Base-by-base conservation (phyloP, 768 basidiomycete genomes). In the Russula foetens region DNA sequence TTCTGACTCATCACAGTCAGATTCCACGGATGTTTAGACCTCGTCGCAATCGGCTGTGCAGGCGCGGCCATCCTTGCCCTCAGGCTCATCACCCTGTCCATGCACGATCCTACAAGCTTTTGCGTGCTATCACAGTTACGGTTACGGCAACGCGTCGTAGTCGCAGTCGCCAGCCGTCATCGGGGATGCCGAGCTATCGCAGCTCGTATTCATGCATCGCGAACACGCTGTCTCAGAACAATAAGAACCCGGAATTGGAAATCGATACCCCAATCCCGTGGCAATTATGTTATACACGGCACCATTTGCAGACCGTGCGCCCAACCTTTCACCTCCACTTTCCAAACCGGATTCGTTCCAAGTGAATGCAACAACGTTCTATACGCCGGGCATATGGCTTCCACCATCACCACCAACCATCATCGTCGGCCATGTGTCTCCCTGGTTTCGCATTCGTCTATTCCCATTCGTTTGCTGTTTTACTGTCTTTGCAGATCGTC, bases 321-420 rank as follows among this genome's bases (percentile, higher is more conserved):
- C 60, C 63, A 21, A 68, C 35, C 14, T 53, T 46, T 62, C 60
- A 15, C 56, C 60, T 17, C 35, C 60, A 66, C 60, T 59, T 52
- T 12, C 64, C 70, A 82, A 84, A 65, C 84, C 86, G 8, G 88
- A 90, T 69, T 88, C 88, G 3, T 90, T 91, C 72, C 80, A 82
- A 50, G 82, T 81, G 2, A 76, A 88, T 63, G 86, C 88, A 21
- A 84, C 77, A 31, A 87, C 88, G 0, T 90, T 89, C 68, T 90
- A 88, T 68, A 86, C 86, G 0, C 85, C 87, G 1, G 86, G 86
- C 60, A 82, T 82, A 8, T 81, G 85, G 75, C 84, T 86, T 24
- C 86, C 88, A 0, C 76, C 78, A 0, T 85, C 87, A 0, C 86
- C 88, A 48, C 69, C 62, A 2, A 23, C 60, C 9, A 59, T 62